Conservation (phyloP, 148 eudicot species). For the Fagopyrum esculentum region DNA sequence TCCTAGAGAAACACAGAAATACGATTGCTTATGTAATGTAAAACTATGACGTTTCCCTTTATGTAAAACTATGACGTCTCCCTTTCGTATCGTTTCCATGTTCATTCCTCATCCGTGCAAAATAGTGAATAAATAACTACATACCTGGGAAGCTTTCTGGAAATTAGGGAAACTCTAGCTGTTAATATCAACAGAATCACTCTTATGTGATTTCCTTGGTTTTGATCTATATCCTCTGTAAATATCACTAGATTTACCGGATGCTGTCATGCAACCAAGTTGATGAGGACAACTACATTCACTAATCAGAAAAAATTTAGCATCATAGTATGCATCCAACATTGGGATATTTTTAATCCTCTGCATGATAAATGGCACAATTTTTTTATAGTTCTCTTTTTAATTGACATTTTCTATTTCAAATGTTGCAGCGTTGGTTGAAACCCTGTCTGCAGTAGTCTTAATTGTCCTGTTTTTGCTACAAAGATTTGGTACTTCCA, state of each 20-base stretch:
- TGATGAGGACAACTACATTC: not conserved
- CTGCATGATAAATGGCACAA: not conserved
- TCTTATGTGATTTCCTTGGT: not conserved
- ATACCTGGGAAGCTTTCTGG: not conserved
- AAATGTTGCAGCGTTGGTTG: conserved; percentile 21
- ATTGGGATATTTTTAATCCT: not conserved
- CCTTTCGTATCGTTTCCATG: too few species aligned
- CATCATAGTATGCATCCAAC: too few species aligned
- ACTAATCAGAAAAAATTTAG: too few species aligned
- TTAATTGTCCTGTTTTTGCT: conserved; percentile 44
- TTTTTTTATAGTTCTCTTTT: not conserved
- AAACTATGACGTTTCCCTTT: too few species aligned
- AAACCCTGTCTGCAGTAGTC: conserved; percentile 39
- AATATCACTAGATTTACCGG: not conserved
- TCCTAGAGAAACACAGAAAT: too few species aligned
- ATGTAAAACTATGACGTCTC: too few species aligned
- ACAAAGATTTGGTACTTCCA: conserved; percentile 54
- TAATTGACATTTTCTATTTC: not conserved
- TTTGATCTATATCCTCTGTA: not conserved
- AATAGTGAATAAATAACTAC: not conserved
- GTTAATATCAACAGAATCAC: not conserved
- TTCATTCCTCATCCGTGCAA: too few species aligned
- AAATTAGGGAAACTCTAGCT: not conserved
- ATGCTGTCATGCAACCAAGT: not conserved
- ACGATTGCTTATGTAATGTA: too few species aligned